These are phyloP conservation scores for Umbelopsis sp. DNA, from an alignment of 192 early-diverging fungal species.

Conservation along the genomic window DNA sequence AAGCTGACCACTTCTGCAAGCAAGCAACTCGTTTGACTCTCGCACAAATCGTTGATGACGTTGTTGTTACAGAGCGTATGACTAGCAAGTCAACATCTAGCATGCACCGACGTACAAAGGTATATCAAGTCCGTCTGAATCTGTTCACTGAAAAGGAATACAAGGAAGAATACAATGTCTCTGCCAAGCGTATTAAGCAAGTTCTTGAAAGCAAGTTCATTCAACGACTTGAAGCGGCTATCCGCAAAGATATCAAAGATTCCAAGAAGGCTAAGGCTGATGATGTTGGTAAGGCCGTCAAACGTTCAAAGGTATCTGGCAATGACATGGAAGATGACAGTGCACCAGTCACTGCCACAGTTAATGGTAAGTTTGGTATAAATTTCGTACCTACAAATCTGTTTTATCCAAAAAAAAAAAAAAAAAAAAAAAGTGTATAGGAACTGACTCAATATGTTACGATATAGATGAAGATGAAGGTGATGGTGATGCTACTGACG, in stretches of 20 bases:
- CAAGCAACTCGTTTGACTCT: constrained; percentile 76
- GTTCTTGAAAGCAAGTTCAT: constrained; percentile 78
- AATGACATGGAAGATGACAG: constrained; percentile 46
- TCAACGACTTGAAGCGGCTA: constrained; percentile 70
- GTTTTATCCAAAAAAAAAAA: too few species aligned
- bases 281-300: constrained; percentile 37
- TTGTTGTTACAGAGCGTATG: constrained; percentile 81
- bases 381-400: too few species aligned
- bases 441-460: neutral
- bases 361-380: constrained; percentile 20
- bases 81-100: constrained; percentile 48
- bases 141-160: constrained; percentile 85
- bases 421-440: neutral
- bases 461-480: constrained; percentile 58
- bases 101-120: constrained; percentile 63
- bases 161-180: constrained; percentile 74
- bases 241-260: constrained; percentile 78
- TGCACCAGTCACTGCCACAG: constrained; percentile 30
- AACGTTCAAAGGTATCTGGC: constrained; percentile 24
- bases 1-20: constrained; percentile 67
- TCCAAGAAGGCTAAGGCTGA: constrained; percentile 39
- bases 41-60: constrained; percentile 82
- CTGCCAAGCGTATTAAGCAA: constrained; percentile 63
- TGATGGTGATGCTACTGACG: constrained; percentile 75
- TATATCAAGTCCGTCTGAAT: constrained; percentile 79